Percentiles rank a stretch among this genome's conserved stretches.
Conservation (phyloP, 306 rosid genomes). For the cucumber (Cucumis sativus) region Cucumber_9930_V3 NC_026658.2:24173501-24174000, state of each 20-base stretch:
- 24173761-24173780: not conserved
- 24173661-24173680: not conserved
- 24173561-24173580: not conserved
- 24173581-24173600: not conserved
- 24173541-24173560: not conserved
- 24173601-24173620: not conserved
- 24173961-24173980: no score
- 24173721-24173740: not conserved
- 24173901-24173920: not conserved
- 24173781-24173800: constrained; percentile 1
- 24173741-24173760: not conserved
- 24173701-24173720: not conserved
- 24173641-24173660: not conserved
- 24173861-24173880: not conserved
- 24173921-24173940: not conserved
- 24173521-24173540: not conserved
- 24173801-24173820: not conserved
- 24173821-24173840: not conserved
- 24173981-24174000: no score
- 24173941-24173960: not conserved
- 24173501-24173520: not conserved
- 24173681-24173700: constrained; percentile 1
- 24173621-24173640: not conserved
- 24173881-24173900: not conserved
- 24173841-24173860: not conserved